These are phyloP conservation scores for Stereocaulon alpinum DNA, from an alignment of 495 filamentous ascomycete species.

Conservation along the genomic window DNA sequence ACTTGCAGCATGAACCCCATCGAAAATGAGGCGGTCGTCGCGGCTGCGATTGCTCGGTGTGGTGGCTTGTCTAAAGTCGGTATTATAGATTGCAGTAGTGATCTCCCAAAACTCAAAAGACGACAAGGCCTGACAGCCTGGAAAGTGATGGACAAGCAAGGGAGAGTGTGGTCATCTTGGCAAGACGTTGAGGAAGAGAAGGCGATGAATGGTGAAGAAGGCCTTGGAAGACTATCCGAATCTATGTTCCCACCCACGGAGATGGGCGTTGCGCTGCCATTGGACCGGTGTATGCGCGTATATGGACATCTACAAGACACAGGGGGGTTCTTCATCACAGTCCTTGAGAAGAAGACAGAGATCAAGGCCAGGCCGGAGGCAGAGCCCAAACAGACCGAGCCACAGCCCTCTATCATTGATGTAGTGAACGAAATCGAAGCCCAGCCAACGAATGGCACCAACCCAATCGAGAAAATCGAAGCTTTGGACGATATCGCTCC, in stretches of 20 bases:
- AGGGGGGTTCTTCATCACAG: conserved; percentile 92
- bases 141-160: conserved; percentile 81
- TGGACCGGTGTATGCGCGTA: conserved; percentile 83
- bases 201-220: conserved; percentile 44
- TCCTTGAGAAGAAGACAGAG: conserved; percentile 81
- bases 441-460: conserved; percentile 34
- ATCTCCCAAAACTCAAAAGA: conserved; percentile 67
- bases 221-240: conserved; percentile 53
- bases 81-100: conserved; percentile 69
- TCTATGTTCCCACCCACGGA: conserved; percentile 71
- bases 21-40: conserved; percentile 92
- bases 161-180: conserved; percentile 65
- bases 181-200: conserved; percentile 60
- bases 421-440: conserved; percentile 45
- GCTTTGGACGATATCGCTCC: conserved; percentile 38
- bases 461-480: conserved; percentile 40
- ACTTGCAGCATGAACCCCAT: conserved; percentile 97
- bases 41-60: conserved; percentile 76
- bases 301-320: conserved; percentile 95
- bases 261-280: conserved; percentile 45
- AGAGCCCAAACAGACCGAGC: conserved; percentile 43
- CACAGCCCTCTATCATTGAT: conserved; percentile 42
- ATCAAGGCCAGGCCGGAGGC: conserved; percentile 75
- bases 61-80: conserved; percentile 73
- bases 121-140: conserved; percentile 61